Evolutionary conservation across 306 rosid species (phyloP), one percentile per base, ranked within the genome.

Genomic region (Aeschynomene evenia): DNA sequence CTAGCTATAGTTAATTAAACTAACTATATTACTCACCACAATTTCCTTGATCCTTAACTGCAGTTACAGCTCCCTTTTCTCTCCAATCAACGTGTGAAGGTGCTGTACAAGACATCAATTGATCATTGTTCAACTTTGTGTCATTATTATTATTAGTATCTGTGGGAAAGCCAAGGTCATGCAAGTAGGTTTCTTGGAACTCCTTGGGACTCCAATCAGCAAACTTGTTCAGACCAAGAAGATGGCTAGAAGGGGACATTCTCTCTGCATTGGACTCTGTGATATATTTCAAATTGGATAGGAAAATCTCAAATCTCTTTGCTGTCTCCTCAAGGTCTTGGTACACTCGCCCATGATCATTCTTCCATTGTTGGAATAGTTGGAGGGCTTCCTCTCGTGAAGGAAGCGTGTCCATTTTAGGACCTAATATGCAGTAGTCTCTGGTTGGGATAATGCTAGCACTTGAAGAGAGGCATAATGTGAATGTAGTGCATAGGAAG

Each of bases 21-120:
- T n/a, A n/a, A n/a, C n/a, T n/a, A n/a, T n/a, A n/a, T n/a, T n/a
- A n/a, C 51, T 45, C 76, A 86, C 87, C 86, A 64, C 91, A 86
- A 3, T 1, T 0, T 1, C 24, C 50, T 73, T 84, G 89, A 74
- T 76, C 59, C 78, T 88, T 85, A 53, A 88, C 65, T 15, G 3
- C 20, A 45, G 89, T 77, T 7, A 86, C 91, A 53, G 2, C 71
- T 21, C 89, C 89, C 16, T 28, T 67, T 9, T 50, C 34, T 78
- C 89, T 84, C 95, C 95, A 88, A 78, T 86, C 87, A 26, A 80
- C 23, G 73, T 62, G 29, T 0, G 83, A 28, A 80, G 95, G 85
- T 0, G 74, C n/a, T n/a, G n/a, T n/a, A n/a, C 83, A 9, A 16
- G 52, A 67, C 77, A 75, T 1, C 78, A 77, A 2, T n/a, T n/a